These are phyloP conservation scores for Pseudogymnoascus verrucosus DNA, from an alignment of 2,329 filamentous ascomycete species.

Conservation along the genomic window DNA sequence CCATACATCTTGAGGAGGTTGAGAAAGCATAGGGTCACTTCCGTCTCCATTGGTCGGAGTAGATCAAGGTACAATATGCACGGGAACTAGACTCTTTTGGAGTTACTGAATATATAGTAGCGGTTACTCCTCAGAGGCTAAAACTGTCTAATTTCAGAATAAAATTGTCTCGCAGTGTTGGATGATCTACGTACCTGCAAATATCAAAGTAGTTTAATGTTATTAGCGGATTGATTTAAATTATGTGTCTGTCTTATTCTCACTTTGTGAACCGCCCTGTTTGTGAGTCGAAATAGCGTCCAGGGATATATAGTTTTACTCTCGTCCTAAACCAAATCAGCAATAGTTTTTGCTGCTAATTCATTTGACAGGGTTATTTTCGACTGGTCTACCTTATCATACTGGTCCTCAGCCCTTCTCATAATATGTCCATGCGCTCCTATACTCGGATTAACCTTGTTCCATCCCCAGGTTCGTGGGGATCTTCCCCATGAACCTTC, in stretches of 20 bases:
- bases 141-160: neutral
- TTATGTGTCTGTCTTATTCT: neutral
- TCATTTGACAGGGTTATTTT: neutral
- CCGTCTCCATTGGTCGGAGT: neutral
- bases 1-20: slow-evolving; percentile 19
- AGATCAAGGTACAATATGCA: neutral
- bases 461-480: neutral
- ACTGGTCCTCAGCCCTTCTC: neutral
- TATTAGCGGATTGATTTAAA: neutral
- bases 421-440: slow-evolving; percentile 29
- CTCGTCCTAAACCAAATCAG: neutral
- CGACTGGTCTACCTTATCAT: neutral
- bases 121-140: neutral
- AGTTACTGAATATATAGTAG: neutral
- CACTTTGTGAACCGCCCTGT: neutral
- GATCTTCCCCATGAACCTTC: neutral
- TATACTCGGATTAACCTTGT: slow-evolving; percentile 20
- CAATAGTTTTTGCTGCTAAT: neutral
- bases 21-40: slow-evolving; percentile 27
- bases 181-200: neutral
- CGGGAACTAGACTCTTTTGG: neutral
- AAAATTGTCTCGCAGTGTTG: neutral
- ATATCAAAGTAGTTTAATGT: neutral
- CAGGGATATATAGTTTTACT: neutral
- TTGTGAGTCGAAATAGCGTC: neutral